Evolutionary conservation across 768 basidiomycete genomes (phyloP).

Genomic region (Mycena galericulata): DNA sequence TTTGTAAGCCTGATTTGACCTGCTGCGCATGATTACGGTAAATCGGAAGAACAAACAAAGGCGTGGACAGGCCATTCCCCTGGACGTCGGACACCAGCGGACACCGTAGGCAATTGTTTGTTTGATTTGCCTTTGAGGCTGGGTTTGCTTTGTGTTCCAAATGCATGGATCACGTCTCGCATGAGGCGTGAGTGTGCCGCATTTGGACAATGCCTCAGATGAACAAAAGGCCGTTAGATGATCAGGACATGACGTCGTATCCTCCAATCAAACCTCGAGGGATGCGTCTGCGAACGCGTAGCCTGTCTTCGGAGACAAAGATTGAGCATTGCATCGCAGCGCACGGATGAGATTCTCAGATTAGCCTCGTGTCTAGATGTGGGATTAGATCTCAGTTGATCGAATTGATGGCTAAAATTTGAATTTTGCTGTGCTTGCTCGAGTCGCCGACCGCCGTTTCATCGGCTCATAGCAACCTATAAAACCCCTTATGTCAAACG

Average conservation of each 20-base stretch:
- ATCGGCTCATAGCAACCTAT: conserved; percentile 4
- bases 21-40: conserved; percentile 2
- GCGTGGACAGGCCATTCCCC: background rate
- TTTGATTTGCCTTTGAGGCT: conserved; percentile 1
- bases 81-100: background rate
- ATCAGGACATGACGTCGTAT: conserved; percentile 5
- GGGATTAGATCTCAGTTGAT: background rate
- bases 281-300: background rate
- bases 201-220: background rate
- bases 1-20: background rate
- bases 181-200: background rate
- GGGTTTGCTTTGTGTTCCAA: no score
- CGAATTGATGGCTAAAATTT: background rate
- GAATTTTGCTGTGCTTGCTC: background rate
- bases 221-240: conserved; percentile 2
- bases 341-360: background rate
- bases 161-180: no score
- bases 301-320: conserved; percentile 19
- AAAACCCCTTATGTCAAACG: conserved; percentile 5
- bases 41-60: background rate
- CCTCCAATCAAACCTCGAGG: conserved; percentile 9
- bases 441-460: conserved; percentile 5
- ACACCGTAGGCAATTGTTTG: background rate
- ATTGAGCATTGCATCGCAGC: conserved; percentile 11
- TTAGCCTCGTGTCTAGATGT: background rate